Base-by-base conservation (phyloP, 805 yeast genomes). In the Babjeviella inositovora region DNA sequence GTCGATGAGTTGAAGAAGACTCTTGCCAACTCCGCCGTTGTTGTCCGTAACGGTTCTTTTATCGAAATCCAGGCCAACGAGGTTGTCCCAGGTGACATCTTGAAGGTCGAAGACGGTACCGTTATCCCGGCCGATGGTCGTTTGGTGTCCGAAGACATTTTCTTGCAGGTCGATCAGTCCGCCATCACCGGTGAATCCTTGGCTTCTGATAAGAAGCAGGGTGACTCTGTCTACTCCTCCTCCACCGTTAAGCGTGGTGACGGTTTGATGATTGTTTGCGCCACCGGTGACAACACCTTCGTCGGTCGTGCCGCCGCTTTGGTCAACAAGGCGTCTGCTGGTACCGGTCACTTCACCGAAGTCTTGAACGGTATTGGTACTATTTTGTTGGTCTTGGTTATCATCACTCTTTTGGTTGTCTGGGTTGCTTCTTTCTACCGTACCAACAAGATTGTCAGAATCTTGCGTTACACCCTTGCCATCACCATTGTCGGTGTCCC, bases 281-380 rank as follows among this genome's bases (percentile, higher is more conserved):
- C 94, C 41, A 84, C 93, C 37, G 95, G 93, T 71, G 93, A 82
- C 62, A 66, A 70, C 61, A 84, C 96, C 38, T 82, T 80, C 57
- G 92, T 80, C 40, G 96, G 96, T 62, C 74, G 94, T 63, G 94
- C 94, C 47, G 95, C 95, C 54, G 80, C 93, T 51, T 70, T 84
- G 50, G 95, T 82, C 36, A 80, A 80, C 80, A 75, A 79, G 62
- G 94, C 95, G 47, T 58, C 90, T 34, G 80, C 72, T 57, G 94
- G 93, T 50, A 52, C 67, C 38, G 95, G 96, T 71, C 96, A 84
- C 60, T 84, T 84, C 62, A 85, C 95, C 43, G 95, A 84, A 63
- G 95, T 84, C 36, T 69, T 85, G 61, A 84, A 84, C 73, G 93
- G 93, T 71, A 85, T 84, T 50, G 96, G 95, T 70, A 77, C 92